A percentile compares a stretch with the other conserved stretches of the same genome.
Conservation (phyloP, 2,329 filamentous ascomycete species). For the Monosporascus sp. region DNA sequence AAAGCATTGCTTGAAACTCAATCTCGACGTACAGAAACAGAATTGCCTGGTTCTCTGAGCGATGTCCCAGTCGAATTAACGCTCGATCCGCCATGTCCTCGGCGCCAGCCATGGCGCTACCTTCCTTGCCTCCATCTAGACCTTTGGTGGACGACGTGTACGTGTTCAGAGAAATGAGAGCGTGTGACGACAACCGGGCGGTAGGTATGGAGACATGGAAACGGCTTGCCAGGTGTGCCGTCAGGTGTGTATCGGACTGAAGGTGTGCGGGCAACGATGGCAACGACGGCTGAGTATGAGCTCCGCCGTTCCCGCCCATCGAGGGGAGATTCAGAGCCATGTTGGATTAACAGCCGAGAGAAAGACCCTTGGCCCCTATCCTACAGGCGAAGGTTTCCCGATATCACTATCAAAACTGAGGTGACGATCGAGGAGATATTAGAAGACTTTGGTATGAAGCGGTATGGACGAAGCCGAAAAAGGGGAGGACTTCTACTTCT, state of each 20-base stretch:
- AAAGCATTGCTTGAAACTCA: not conserved
- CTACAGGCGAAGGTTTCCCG: slow-evolving; percentile 7
- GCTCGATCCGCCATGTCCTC: slow-evolving; percentile 88
- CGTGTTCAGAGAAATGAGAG: slow-evolving; percentile 87
- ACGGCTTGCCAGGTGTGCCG: slow-evolving; percentile 76
- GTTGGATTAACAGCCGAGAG: slow-evolving; percentile 30
- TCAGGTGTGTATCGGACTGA: slow-evolving; percentile 73
- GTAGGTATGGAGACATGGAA: slow-evolving; percentile 91
- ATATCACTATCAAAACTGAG: slow-evolving; percentile 7
- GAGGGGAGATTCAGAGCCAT: slow-evolving; percentile 59
- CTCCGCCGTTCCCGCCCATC: slow-evolving; percentile 48
- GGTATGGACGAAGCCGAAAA: not conserved
- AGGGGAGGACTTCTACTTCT: not conserved
- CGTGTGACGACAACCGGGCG: slow-evolving; percentile 84
- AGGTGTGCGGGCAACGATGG: slow-evolving; percentile 81
- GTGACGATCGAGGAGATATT: not conserved
- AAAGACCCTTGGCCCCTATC: slow-evolving; percentile 15
- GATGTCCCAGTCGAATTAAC: slow-evolving; percentile 77
- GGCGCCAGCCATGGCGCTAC: slow-evolving; percentile 85
- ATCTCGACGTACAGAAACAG: slow-evolving; percentile 76
- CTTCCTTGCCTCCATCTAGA: slow-evolving; percentile 84
- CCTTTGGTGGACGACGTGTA: slow-evolving; percentile 87
- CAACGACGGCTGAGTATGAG: slow-evolving; percentile 79
- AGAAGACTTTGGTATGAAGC: not conserved
- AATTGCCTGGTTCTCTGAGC: slow-evolving; percentile 89